Percentiles rank a stretch among this genome's conserved stretches.
phyloP scores from a whole-genome alignment of 306 rosid species.

The Cucumis cinereus region DNA sequence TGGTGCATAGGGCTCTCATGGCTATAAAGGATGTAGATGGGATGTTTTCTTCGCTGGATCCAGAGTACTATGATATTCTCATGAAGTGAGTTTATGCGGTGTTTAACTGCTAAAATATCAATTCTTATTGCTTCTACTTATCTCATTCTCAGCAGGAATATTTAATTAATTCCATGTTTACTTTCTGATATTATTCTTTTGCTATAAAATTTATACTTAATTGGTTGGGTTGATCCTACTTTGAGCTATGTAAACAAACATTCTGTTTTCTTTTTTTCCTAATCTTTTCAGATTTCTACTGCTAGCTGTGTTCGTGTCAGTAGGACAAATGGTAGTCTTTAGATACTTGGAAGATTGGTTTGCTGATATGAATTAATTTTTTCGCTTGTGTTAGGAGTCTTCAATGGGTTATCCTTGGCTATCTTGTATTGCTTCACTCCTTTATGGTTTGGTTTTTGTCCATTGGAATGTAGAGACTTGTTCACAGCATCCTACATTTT shows the following conservation, averaged over 20 bases:
- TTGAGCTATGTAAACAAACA: background rate
- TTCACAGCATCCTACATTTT: too few relatives aligned
- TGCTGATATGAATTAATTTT: background rate
- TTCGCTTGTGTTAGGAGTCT: background rate
- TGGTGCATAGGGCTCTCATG: conserved; percentile 90
- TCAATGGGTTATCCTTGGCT: too few relatives aligned
- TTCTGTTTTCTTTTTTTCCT: background rate
- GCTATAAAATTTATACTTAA: background rate
- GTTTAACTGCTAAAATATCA: background rate
- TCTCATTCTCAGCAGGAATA: background rate
- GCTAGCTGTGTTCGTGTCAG: background rate
- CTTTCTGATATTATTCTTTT: background rate
- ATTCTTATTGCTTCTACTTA: background rate
- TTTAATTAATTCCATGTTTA: background rate
- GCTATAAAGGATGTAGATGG: conserved; percentile 93
- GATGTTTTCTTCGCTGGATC: conserved; percentile 84
- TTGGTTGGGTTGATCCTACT: background rate
- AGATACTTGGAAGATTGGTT: background rate
- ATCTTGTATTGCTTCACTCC: too few relatives aligned
- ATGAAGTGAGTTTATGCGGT: conserved; percentile 56
- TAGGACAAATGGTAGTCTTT: background rate
- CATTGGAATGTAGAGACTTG: too few relatives aligned
- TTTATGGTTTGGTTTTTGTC: too few relatives aligned
- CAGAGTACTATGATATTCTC: conserved; percentile 94
- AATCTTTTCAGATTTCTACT: background rate